Conservation (phyloP, 2,329 filamentous ascomycete species). For the Diaporthe amygdali region DNA sequence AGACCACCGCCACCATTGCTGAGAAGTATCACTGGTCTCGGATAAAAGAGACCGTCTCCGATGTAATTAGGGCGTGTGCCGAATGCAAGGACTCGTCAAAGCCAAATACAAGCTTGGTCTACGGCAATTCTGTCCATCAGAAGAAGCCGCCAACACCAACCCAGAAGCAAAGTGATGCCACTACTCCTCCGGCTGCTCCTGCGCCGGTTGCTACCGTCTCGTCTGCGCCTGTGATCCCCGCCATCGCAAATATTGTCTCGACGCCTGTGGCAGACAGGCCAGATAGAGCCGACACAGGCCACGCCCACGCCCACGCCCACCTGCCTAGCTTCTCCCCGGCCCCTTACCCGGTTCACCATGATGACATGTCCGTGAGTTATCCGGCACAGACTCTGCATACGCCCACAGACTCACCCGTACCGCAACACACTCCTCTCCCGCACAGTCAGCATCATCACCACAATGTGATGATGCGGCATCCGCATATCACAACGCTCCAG, state of each 20-base stretch:
- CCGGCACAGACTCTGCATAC: constrained; percentile 34
- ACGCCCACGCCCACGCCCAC: constrained; percentile 19
- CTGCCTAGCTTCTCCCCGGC: constrained; percentile 35
- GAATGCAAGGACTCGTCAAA: constrained; percentile 86
- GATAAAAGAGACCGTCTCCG: constrained; percentile 96
- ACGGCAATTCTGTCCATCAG: constrained; percentile 6
- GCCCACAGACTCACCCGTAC: constrained; percentile 32
- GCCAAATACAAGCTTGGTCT: constrained; percentile 34
- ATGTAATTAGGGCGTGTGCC: constrained; percentile 89
- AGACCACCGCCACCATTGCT: constrained; percentile 92
- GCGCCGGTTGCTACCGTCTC: constrained; percentile 25
- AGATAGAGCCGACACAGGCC: constrained; percentile 1
- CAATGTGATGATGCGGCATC: constrained; percentile 6
- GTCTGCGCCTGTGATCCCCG: constrained; percentile 31
- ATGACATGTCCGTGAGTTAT: constrained; percentile 51
- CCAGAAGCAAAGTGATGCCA: constrained; percentile 14
- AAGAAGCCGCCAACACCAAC: constrained; percentile 19
- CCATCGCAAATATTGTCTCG: constrained; percentile 5
- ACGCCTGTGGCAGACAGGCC: neutral
- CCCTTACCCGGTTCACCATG: constrained; percentile 50
- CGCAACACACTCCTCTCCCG: constrained; percentile 31
- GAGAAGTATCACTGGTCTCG: constrained; percentile 97
- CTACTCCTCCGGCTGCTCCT: constrained; percentile 7
- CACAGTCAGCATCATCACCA: constrained; percentile 1
- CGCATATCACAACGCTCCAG: constrained; percentile 34